Evolutionary conservation across 2,329 filamentous ascomycete genomes (phyloP), one percentile per base, ranked within the genome.

Genomic region (Colletotrichum sp.): DNA sequence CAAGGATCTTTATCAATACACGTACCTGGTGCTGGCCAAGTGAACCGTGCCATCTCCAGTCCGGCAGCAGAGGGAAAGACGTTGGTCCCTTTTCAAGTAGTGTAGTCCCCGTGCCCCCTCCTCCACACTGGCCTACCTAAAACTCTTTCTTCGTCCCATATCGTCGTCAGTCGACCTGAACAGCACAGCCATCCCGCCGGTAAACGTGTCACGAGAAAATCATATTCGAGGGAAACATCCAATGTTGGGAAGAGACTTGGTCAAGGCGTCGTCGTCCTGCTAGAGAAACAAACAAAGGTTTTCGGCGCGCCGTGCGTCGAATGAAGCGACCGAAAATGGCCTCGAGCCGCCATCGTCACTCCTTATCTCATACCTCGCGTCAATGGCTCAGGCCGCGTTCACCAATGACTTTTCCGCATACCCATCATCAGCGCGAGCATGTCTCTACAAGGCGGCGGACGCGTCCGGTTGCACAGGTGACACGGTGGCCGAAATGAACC

Each of bases 121-220:
- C 64, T 76, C 74, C 74, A 76, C 74, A 65, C 55, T 26, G 43
- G 43, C 63, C 60, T 64, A 38, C 63, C 74, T 65, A 74, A 76
- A 74, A 76, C 70, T 76, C 64, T 74, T 69, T 73, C 61, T 65
- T 43, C 70, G 58, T 74, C 70, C 74, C 65, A 55, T 64, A 60
- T 36, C 24, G 64, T 52, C 58, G 64, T 52, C 58, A n/a, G 64
- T 55, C 34, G 34, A 16, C 58, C 36, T 65, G 70, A 69, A 61
- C 43, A 52, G 43, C 43, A 48, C 70, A 36, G 60, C 15, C 70
- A 58, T 61, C 5, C 43, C 58, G 28, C 58, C 43, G 8, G 48
- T 66, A 26, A 30, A 64, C 21, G 32, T 55, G 30, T 60, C 18
- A 55, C 66, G 34, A 21, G 21, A 36, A 26, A 24, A 12, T 43